A percentile compares a stretch with the other conserved stretches of the same genome.
phyloP scores from a whole-genome alignment of 805 yeast species.

The Wickerhamiella qilinensis region DNA sequence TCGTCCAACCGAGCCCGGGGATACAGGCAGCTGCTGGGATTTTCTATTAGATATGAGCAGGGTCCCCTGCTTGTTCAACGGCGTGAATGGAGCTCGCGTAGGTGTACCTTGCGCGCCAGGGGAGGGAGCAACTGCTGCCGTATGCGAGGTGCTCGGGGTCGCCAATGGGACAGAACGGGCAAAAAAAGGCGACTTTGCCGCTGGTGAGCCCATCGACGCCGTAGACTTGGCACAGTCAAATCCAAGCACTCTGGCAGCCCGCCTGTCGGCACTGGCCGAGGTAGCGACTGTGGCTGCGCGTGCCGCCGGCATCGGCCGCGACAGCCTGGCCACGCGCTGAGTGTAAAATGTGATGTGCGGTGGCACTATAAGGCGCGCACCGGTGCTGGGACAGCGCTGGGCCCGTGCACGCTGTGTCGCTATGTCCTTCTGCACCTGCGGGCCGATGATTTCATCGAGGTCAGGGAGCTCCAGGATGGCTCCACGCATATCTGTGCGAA shows the following conservation, averaged over 20 bases:
- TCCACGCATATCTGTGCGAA: conserved; percentile 27
- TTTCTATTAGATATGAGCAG: too few species aligned
- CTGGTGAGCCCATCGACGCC: neutral
- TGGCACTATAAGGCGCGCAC: conserved; percentile 18
- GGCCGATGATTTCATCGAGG: conserved; percentile 22
- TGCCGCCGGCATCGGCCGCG: neutral
- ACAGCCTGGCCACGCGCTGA: neutral
- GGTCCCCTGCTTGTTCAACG: too few species aligned
- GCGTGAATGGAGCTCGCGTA: too few species aligned
- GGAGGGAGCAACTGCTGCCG: too few species aligned
- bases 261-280: neutral
- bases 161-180: neutral
- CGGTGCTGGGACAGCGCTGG: conserved; percentile 46
- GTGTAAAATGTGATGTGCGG: neutral
- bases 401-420: conserved; percentile 51
- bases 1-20: too few species aligned
- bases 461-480: conserved; percentile 11
- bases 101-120: too few species aligned
- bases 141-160: neutral
- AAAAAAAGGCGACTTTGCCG: conserved; percentile 3
- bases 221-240: neutral
- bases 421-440: conserved; percentile 26
- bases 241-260: neutral
- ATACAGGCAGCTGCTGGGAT: too few species aligned
- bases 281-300: neutral